Evolutionary conservation across 441 rosid genomes (phyloP).

Genomic region (Erodium texanum): DNA sequence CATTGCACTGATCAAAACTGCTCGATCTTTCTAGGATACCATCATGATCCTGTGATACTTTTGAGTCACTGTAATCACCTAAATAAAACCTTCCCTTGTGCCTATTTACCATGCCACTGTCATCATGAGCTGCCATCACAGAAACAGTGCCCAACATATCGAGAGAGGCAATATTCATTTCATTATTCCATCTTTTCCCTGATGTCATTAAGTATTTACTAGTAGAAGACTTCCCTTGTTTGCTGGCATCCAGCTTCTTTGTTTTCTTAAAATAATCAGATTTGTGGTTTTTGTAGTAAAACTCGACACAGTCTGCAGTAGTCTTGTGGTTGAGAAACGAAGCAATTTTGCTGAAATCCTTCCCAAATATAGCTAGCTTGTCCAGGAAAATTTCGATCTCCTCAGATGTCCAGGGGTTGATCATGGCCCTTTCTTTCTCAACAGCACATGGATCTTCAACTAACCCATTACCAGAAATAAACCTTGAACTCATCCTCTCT

Average conservation of each 20-base stretch:
- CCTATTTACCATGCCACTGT: constrained; percentile 30
- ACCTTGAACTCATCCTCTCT: constrained; percentile 56
- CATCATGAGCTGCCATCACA: constrained; percentile 62
- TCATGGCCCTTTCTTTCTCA: constrained; percentile 83
- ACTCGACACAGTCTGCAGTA: constrained; percentile 94
- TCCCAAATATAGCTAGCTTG: constrained; percentile 70
- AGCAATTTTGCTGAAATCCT: constrained; percentile 82
- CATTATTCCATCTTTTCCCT: constrained; percentile 61
- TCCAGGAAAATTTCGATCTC: constrained; percentile 71
- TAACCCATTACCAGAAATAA: constrained; percentile 69
- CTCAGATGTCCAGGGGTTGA: constrained; percentile 81
- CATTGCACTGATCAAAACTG: constrained; percentile 43
- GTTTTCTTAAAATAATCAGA: constrained; percentile 79
- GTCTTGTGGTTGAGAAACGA: constrained; percentile 80
- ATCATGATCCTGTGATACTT: constrained; percentile 32
- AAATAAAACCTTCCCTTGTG: constrained; percentile 38
- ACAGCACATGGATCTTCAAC: constrained; percentile 82
- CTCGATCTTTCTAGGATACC: constrained; percentile 42
- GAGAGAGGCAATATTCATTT: constrained; percentile 62
- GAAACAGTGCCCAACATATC: constrained; percentile 79
- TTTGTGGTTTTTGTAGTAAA: constrained; percentile 96
- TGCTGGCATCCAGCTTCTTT: constrained; percentile 45
- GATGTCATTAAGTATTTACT: constrained; percentile 65
- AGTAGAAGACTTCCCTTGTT: constrained; percentile 49
- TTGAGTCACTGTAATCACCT: constrained; percentile 40